Conservation (phyloP, 768 basidiomycete genomes). For the Rhizopogon salebrosus region DNA sequence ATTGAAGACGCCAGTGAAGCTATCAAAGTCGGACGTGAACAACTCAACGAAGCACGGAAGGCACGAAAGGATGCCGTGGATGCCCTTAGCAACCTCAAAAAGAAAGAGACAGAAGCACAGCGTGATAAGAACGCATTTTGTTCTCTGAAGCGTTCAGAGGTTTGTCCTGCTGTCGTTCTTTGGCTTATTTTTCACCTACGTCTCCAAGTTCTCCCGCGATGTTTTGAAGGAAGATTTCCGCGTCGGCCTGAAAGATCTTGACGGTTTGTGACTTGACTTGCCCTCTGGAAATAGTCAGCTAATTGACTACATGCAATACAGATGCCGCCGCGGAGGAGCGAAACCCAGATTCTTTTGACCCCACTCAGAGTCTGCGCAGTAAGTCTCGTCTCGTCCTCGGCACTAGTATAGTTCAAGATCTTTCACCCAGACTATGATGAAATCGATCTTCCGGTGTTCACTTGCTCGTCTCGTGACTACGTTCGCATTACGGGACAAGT, state of each 20-base stretch:
- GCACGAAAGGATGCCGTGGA: slow-evolving; percentile 39
- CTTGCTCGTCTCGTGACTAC: slow-evolving; percentile 57
- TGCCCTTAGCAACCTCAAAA: slow-evolving; percentile 33
- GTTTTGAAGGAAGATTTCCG: slow-evolving; percentile 59
- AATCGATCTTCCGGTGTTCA: slow-evolving; percentile 61
- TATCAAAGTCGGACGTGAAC: slow-evolving; percentile 36
- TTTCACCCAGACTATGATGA: slow-evolving; percentile 44
- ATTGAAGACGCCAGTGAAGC: slow-evolving; percentile 36
- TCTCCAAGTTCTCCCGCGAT: slow-evolving; percentile 44
- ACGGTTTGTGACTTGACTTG: slow-evolving; percentile 32
- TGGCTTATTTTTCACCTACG: slow-evolving; percentile 2
- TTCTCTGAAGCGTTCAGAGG: slow-evolving; percentile 52
- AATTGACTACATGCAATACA: slow-evolving; percentile 12
- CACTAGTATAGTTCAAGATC: not conserved
- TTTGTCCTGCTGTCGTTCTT: slow-evolving; percentile 14
- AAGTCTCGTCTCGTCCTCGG: slow-evolving; percentile 7
- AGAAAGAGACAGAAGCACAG: slow-evolving; percentile 26
- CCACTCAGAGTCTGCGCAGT: slow-evolving; percentile 45
- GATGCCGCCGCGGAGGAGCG: slow-evolving; percentile 53
- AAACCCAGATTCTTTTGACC: slow-evolving; percentile 55
- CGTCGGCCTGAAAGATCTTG: slow-evolving; percentile 51
- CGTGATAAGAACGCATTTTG: slow-evolving; percentile 59
- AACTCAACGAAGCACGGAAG: slow-evolving; percentile 32
- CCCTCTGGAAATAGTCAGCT: not conserved
- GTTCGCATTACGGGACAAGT: slow-evolving; percentile 54